These are phyloP conservation scores for Nigrospora sphaerica DNA, from an alignment of 2,329 filamentous ascomycete species.

Conservation along the genomic window DNA sequence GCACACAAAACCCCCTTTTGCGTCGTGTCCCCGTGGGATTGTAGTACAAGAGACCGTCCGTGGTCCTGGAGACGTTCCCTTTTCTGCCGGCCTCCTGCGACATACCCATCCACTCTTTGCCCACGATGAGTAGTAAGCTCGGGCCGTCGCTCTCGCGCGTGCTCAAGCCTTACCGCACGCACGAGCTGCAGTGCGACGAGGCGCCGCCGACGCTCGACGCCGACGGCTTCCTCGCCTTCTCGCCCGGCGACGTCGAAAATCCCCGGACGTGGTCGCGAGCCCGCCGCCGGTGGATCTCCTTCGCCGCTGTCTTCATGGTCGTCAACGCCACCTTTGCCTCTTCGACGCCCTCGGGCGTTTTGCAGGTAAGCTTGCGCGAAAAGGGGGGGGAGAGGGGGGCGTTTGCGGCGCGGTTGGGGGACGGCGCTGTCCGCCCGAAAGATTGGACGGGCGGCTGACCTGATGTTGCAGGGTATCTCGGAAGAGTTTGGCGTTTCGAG, in stretches of 20 bases:
- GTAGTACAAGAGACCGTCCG: too few relatives aligned
- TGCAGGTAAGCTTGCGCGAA: conserved; percentile 15
- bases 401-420: too few relatives aligned
- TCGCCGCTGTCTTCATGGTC: conserved; percentile 36
- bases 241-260: conserved; percentile 41
- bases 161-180: conserved; percentile 40
- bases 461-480: conserved; percentile 25
- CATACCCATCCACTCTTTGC: too few relatives aligned
- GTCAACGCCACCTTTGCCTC: conserved; percentile 50
- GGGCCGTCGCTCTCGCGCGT: neutral
- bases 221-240: conserved; percentile 43
- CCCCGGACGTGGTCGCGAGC: conserved; percentile 37
- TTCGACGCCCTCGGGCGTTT: conserved; percentile 27
- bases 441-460: neutral
- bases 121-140: neutral
- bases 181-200: conserved; percentile 19
- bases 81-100: too few relatives aligned
- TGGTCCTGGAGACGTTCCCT: too few relatives aligned
- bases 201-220: conserved; percentile 35
- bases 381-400: too few relatives aligned
- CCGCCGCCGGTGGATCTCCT: conserved; percentile 33
- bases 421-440: neutral
- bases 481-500: conserved; percentile 37
- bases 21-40: too few relatives aligned
- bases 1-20: too few relatives aligned